Base-by-base conservation (phyloP, 225 moss, liverwort and hornwort species). In the Climacium dendroides region DNA sequence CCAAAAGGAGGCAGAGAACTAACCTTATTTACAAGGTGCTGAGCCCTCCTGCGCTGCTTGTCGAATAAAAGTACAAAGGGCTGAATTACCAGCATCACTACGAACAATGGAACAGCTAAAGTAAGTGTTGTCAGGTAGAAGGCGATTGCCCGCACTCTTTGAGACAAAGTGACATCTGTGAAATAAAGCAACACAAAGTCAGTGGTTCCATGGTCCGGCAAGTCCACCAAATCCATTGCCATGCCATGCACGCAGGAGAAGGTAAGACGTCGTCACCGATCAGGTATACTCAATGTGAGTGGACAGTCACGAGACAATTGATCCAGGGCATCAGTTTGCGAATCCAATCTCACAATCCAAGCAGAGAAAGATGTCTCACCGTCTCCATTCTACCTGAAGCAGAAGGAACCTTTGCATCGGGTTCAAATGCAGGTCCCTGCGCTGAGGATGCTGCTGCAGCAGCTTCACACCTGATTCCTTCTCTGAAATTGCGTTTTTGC, bases 41-140 rank as follows among this genome's bases (percentile, higher is more conserved):
- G 98, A 64, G 95, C 96, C 87, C 90, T 95, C 74, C 98, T 93
- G 60, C 98, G 95, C 45, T 93, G 87, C 85, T 91, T 95, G 92
- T 99, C 98, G 77, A 97, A 87, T 83, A 99, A 86, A 69, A 97
- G 92, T 63, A 95, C 97, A 87, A 96, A 99, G 45, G 97, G 98
- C 48, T 97, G 98, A 66, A 97, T 76, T 73, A 90, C 85, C 84
- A 94, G 92, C 97, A 99, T 99, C 79, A 96, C 94, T n/a, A 96
- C 11, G 78, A 99, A 95, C 62, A 99, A 92, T 58, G 97, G 96
- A 60, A 92, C 73, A 35, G 97, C 95, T 86, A 96, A 24, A 75
- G 62, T 77, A 84, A 91, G 89, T 26, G 97, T 97, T 87, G 95
- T 95, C 71, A 95, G 13, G 91, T 99, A 97, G 89, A 99, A 99